Evolutionary conservation across 768 basidiomycete genomes (phyloP).

Genomic region (Scleroderma bovista): DNA sequence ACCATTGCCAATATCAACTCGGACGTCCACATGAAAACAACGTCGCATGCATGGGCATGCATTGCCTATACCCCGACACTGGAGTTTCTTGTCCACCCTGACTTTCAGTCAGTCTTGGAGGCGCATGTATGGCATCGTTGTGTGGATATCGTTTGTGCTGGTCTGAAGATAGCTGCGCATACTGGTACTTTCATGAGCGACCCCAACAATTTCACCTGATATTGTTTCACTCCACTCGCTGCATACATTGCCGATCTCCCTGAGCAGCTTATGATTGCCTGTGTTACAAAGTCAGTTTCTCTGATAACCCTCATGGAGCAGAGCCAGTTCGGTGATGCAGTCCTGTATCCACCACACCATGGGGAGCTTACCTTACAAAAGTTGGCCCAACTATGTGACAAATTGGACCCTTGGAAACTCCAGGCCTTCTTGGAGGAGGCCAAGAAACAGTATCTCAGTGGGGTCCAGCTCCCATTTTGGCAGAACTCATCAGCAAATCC

Average conservation of each 20-base stretch:
- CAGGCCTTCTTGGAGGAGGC: too few relatives aligned
- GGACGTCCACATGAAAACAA: constrained; percentile 27
- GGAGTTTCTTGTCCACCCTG: constrained; percentile 17
- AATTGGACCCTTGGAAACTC: too few relatives aligned
- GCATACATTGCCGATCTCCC: constrained; percentile 16
- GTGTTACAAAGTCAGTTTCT: constrained; percentile 8
- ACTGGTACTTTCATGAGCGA: constrained; percentile 26
- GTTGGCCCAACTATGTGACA: too few relatives aligned
- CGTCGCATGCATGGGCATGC: constrained; percentile 24
- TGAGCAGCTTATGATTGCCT: constrained; percentile 12
- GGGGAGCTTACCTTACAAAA: too few relatives aligned
- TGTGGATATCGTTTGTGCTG: constrained; percentile 24
- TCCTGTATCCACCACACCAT: too few relatives aligned
- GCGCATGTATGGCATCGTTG: constrained; percentile 22
- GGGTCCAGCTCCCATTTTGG: too few relatives aligned
- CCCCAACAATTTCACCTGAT: constrained; percentile 4
- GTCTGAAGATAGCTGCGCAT: constrained; percentile 24
- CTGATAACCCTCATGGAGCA: constrained; percentile 10
- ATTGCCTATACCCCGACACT: constrained; percentile 29
- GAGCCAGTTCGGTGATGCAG: constrained; percentile 15
- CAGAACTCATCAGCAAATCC: too few relatives aligned
- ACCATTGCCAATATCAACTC: constrained; percentile 29
- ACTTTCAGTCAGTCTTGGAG: constrained; percentile 24
- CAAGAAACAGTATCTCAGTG: too few relatives aligned
- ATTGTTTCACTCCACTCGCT: constrained; percentile 10